Conservation (phyloP, 371 early-diverging fungal species). For the Syncephalastrum racemosum region DNA sequence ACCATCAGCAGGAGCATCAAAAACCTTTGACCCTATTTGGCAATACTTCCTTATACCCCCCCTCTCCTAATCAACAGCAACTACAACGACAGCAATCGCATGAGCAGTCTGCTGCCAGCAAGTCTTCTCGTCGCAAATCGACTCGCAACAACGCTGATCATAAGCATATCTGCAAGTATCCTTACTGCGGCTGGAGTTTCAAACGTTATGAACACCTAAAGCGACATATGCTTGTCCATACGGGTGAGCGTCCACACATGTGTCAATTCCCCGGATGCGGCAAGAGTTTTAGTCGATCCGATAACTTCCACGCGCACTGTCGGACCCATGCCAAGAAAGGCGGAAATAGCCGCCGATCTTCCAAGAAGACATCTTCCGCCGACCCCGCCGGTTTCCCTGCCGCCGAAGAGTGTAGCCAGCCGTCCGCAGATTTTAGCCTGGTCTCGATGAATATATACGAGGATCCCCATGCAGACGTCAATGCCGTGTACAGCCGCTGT, state of each 20-base stretch:
- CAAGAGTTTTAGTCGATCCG: slow-evolving; percentile 67
- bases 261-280: slow-evolving; percentile 59
- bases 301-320: slow-evolving; percentile 57
- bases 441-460: not conserved
- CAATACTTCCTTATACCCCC: slow-evolving; percentile 4
- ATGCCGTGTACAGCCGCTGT: too few species aligned
- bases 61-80: not conserved
- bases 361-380: too few species aligned
- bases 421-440: not conserved
- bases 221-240: slow-evolving; percentile 67
- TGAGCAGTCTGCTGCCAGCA: not conserved
- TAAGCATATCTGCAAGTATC: slow-evolving; percentile 45
- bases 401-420: not conserved
- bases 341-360: slow-evolving; percentile 2
- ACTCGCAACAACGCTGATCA: slow-evolving; percentile 4
- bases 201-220: slow-evolving; percentile 81
- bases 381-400: too few species aligned
- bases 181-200: slow-evolving; percentile 51
- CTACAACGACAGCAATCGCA: slow-evolving; percentile 7
- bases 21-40: not conserved
- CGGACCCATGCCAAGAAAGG: slow-evolving; percentile 35
- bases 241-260: slow-evolving; percentile 56
- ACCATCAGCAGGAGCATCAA: slow-evolving; percentile 7
- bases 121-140: slow-evolving; percentile 4
- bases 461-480: too few species aligned